Percentiles rank a stretch among this genome's conserved stretches.
Evolutionary conservation across 2,329 filamentous ascomycete genomes (phyloP).

Genomic region (Fusarium robinianum): DNA sequence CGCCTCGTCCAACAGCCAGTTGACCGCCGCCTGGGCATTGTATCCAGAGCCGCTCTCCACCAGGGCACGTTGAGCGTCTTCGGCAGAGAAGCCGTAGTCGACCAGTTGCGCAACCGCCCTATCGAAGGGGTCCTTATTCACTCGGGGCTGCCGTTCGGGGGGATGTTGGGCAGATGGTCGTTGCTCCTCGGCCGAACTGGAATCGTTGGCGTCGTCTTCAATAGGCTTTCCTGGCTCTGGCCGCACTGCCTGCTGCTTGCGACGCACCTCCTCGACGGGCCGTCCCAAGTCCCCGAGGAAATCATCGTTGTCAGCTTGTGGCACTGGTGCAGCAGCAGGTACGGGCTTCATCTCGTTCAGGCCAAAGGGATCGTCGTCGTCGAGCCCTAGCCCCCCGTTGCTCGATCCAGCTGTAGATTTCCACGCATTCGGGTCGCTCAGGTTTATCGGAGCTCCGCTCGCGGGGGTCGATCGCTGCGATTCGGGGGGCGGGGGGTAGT

Average conservation of each 20-base stretch:
- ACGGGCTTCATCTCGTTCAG: constrained; percentile 64
- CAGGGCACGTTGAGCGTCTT: constrained; percentile 80
- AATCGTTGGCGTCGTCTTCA: constrained; percentile 52
- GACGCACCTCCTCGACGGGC: constrained; percentile 66
- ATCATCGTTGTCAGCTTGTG: constrained; percentile 60
- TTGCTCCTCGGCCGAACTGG: constrained; percentile 52
- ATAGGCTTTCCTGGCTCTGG: constrained; percentile 61
- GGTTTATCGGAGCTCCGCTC: constrained; percentile 51
- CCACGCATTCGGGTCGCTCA: constrained; percentile 62
- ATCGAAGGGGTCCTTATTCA: constrained; percentile 59
- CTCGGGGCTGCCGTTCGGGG: constrained; percentile 29
- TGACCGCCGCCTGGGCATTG: constrained; percentile 84
- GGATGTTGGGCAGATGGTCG: constrained; percentile 27
- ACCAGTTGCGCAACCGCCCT: constrained; percentile 84
- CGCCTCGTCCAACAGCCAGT: constrained; percentile 88
- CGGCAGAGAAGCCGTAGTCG: constrained; percentile 90
- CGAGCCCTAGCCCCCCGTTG: constrained; percentile 52
- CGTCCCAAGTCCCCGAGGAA: constrained; percentile 67
- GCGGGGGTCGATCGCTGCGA: constrained; percentile 53
- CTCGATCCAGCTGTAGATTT: constrained; percentile 34
- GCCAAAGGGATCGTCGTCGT: constrained; percentile 91
- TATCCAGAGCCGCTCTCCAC: constrained; percentile 77
- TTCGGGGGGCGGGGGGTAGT: constrained; percentile 60
- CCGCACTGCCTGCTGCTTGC: constrained; percentile 47
- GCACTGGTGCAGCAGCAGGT: constrained; percentile 36